Percentiles rank a stretch among this genome's conserved stretches.
Evolutionary conservation across 2,329 filamentous ascomycete species (phyloP).

Genomic region (Geosmithia morbida): DNA sequence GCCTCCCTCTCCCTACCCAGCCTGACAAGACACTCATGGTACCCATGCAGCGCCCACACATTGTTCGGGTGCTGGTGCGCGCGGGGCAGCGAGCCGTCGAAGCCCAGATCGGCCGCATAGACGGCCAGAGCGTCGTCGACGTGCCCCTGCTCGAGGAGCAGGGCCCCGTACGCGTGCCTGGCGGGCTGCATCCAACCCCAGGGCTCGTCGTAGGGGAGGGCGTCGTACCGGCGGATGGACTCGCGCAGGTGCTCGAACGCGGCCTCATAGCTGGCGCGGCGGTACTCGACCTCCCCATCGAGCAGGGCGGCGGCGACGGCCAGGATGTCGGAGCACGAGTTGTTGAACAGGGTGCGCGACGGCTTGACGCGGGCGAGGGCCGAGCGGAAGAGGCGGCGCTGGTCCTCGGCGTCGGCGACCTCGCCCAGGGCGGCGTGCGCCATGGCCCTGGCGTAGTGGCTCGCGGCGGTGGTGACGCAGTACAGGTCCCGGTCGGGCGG

Average conservation of each 20-base stretch:
- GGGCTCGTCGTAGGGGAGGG: conserved; percentile 56
- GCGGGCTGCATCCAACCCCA: conserved; percentile 73
- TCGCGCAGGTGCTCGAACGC: conserved; percentile 46
- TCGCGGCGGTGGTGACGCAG: conserved; percentile 54
- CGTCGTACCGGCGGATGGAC: conserved; percentile 46
- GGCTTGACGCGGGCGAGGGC: conserved; percentile 37
- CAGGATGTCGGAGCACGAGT: conserved; percentile 39
- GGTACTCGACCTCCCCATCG: conserved; percentile 60
- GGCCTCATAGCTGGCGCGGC: conserved; percentile 36
- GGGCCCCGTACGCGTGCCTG: conserved; percentile 54
- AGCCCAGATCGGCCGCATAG: conserved; percentile 47
- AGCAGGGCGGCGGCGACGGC: conserved; percentile 52
- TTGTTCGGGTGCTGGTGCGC: conserved; percentile 57
- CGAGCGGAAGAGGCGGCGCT: conserved; percentile 34
- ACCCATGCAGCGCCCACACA: conserved; percentile 62
- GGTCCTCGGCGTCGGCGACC: conserved; percentile 35
- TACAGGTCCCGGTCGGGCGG: conserved; percentile 48
- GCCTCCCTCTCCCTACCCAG: conserved; percentile 15
- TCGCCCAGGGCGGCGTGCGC: conserved; percentile 45
- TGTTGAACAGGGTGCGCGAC: conserved; percentile 36
- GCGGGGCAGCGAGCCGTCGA: conserved; percentile 45
- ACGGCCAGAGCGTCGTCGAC: conserved; percentile 38
- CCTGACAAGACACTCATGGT: conserved; percentile 51
- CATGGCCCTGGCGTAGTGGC: conserved; percentile 53
- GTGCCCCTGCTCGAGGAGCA: conserved; percentile 52